These are phyloP conservation scores for Odonthalia washingtoniensis DNA, from an alignment of 31 red algal genomes.

Conservation along the genomic window DNA sequence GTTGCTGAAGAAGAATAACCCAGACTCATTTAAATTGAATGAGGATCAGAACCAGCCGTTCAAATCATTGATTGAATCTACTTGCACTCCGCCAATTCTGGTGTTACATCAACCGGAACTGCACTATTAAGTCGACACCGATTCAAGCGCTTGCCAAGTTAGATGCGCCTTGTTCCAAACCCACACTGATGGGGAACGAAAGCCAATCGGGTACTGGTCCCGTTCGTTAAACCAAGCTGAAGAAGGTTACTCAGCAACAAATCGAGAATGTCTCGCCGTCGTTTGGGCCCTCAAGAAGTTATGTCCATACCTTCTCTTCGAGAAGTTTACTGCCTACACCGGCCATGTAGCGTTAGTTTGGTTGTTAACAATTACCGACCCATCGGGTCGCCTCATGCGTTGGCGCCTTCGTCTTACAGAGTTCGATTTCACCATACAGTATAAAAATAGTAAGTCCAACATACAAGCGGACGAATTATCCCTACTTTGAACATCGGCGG, in stretches of 20 bases:
- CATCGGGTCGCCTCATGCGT: constrained; percentile 39
- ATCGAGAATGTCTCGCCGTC: too few species aligned
- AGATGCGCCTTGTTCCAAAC: constrained; percentile 53
- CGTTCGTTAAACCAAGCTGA: too few species aligned
- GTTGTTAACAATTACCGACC: constrained; percentile 36
- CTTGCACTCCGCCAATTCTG: constrained; percentile 39
- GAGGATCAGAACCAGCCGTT: background rate
- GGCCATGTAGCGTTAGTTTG: constrained; percentile 23
- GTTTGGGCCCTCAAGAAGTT: too few species aligned
- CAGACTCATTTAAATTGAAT: background rate
- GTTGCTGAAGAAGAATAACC: background rate
- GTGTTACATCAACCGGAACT: constrained; percentile 12
- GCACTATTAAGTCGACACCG: constrained; percentile 31
- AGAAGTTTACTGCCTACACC: constrained; percentile 32
- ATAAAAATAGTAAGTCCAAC: too few species aligned
- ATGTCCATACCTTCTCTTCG: too few species aligned
- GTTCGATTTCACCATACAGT: too few species aligned
- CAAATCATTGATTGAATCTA: background rate
- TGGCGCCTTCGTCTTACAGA: too few species aligned
- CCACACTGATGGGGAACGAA: constrained; percentile 17
- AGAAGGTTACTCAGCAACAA: too few species aligned
- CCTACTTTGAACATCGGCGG: constrained; percentile 38
- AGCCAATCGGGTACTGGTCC: constrained; percentile 44
- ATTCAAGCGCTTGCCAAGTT: constrained; percentile 27
- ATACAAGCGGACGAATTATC: constrained; percentile 39